Conservation (phyloP, 345 rosid genomes). For the Brassica incana region DNA sequence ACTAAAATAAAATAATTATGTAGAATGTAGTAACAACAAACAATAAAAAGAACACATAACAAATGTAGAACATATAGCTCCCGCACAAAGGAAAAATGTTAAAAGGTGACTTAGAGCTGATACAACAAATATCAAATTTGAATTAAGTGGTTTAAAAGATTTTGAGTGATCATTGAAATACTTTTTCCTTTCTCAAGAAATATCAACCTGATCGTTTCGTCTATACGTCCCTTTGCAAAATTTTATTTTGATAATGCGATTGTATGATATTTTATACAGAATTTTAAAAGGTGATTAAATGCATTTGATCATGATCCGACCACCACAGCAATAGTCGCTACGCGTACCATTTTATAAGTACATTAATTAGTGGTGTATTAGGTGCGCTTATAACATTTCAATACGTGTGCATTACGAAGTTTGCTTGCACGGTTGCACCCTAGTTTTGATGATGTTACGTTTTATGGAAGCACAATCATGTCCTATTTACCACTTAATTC, state of each 20-base stretch:
- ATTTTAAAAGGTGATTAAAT: background rate
- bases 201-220: background rate
- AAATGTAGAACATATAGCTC: background rate
- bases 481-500: slow-evolving; percentile 7
- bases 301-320: slow-evolving; percentile 4
- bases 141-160: background rate
- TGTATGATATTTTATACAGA: background rate
- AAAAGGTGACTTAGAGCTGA: background rate
- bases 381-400: background rate
- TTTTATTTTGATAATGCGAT: background rate
- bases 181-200: background rate
- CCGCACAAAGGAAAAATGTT: slow-evolving; percentile 2
- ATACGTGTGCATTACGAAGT: slow-evolving; percentile 23
- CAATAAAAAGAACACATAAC: background rate
- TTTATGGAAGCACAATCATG: slow-evolving; percentile 23
- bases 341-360: background rate
- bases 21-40: background rate
- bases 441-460: slow-evolving; percentile 22
- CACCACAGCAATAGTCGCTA: slow-evolving; percentile 4
- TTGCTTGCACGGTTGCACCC: slow-evolving; percentile 31
- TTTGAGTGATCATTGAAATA: background rate
- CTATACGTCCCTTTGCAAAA: background rate
- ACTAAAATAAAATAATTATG: background rate
- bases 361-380: slow-evolving; percentile 5
- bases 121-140: background rate